A percentile compares a stretch with the other conserved stretches of the same genome.
Conservation (phyloP, 1,139 yeast species). For the Lodderomyces margitis region DNA sequence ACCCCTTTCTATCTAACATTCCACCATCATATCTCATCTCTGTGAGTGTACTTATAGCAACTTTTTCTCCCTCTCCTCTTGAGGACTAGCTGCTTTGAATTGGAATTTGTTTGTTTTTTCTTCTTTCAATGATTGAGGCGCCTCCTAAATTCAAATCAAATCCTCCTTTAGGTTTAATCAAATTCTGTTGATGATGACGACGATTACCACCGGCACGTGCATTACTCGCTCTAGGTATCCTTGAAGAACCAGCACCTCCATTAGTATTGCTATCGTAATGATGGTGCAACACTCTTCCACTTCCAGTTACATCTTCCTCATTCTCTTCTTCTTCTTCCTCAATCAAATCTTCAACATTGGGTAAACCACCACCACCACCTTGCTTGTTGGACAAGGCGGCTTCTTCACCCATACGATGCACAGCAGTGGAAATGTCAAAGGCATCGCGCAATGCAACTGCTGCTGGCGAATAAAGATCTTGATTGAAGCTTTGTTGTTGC, state of each 20-base stretch:
- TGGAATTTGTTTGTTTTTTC: conserved; percentile 41
- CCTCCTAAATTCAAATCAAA: conserved; percentile 77
- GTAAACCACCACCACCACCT: conserved; percentile 11
- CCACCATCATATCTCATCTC: no score
- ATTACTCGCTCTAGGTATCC: conserved; percentile 13
- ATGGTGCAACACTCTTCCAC: conserved; percentile 24
- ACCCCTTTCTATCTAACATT: no score
- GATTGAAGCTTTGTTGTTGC: conserved; percentile 13
- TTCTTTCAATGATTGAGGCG: conserved; percentile 77
- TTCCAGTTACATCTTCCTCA: conserved; percentile 18
- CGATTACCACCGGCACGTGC: conserved; percentile 19
- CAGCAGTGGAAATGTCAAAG: conserved; percentile 91
- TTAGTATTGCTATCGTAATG: conserved; percentile 2
- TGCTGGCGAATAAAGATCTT: conserved; percentile 70
- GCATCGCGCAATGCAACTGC: conserved; percentile 93
- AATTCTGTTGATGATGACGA: conserved; percentile 7
- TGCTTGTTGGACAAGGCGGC: conserved; percentile 48
- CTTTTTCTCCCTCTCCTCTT: no score
- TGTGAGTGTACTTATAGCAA: no score
- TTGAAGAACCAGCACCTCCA: background rate
- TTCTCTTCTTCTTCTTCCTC: conserved; percentile 44
- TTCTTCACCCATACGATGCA: conserved; percentile 90
- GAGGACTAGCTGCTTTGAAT: conserved; percentile 10
- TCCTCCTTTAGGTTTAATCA: conserved; percentile 21
- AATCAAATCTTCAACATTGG: conserved; percentile 26